Evolutionary conservation across 129 eudicot species (phyloP).

Genomic region (Flaveria ramosissima): DNA sequence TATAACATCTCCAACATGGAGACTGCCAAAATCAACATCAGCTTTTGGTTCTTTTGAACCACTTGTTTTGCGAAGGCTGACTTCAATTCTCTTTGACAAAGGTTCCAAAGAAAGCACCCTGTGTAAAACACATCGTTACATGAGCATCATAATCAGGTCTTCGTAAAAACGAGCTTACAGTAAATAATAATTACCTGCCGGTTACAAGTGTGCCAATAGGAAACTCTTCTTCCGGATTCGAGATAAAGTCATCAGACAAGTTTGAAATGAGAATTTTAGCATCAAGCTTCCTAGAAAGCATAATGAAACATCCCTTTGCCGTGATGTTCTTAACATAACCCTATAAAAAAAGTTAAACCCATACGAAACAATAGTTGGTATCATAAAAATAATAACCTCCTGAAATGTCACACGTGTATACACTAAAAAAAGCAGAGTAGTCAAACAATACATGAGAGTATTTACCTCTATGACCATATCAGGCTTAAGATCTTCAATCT

Average conservation of each 20-base stretch:
- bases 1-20: slow-evolving; percentile 63
- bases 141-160: not conserved
- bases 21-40: slow-evolving; percentile 37
- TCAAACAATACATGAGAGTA: not conserved
- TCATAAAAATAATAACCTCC: not conserved
- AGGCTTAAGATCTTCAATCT: slow-evolving; percentile 71
- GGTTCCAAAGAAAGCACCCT: slow-evolving; percentile 90
- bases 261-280: slow-evolving; percentile 77
- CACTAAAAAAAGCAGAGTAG: not conserved
- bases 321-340: slow-evolving; percentile 85
- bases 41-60: slow-evolving; percentile 40
- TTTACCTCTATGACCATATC: slow-evolving; percentile 70
- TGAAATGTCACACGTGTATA: not conserved
- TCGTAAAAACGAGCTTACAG: not conserved
- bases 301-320: slow-evolving; percentile 80
- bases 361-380: slow-evolving; percentile 1
- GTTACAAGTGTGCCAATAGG: slow-evolving; percentile 79
- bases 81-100: slow-evolving; percentile 79
- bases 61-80: slow-evolving; percentile 61
- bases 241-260: slow-evolving; percentile 72
- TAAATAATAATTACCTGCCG: slow-evolving; percentile 62
- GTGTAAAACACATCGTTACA: slow-evolving; percentile 29
- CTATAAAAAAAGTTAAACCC: slow-evolving; percentile 33
- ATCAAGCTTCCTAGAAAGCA: slow-evolving; percentile 82
- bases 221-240: slow-evolving; percentile 73